Conservation (phyloP, 108 stramenopile genomes). For the Fragilaria radians region DNA sequence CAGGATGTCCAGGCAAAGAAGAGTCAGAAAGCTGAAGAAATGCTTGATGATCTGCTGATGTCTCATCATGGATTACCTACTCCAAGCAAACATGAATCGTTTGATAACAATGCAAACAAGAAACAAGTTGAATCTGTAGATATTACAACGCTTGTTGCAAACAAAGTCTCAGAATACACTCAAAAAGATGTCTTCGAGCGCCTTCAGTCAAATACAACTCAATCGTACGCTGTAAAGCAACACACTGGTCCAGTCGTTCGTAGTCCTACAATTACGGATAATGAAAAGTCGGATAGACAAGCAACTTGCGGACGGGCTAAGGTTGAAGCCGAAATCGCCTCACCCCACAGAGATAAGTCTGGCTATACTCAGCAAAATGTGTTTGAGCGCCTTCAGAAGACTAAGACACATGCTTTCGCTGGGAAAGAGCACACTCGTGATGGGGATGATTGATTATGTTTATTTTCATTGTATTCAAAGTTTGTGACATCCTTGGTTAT, state of each 20-base stretch:
- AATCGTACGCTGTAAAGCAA: conserved; percentile 47
- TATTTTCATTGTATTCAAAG: too few relatives aligned
- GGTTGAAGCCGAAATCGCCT: conserved; percentile 2
- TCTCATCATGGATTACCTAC: neutral
- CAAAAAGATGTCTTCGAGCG: conserved; percentile 60
- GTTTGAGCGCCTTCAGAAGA: conserved; percentile 44
- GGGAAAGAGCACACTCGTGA: conserved; percentile 12
- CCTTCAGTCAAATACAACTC: conserved; percentile 47
- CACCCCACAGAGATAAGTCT: conserved; percentile 10
- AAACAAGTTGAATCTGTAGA: neutral
- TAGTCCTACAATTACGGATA: neutral
- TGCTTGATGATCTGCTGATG: conserved; percentile 13
- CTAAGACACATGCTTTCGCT: conserved; percentile 28
- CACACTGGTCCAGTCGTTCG: neutral
- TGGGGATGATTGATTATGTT: neutral
- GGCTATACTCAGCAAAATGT: conserved; percentile 36
- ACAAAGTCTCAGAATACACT: conserved; percentile 21
- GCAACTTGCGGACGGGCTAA: neutral
- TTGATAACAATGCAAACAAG: conserved; percentile 8
- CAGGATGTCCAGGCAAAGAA: conserved; percentile 27
- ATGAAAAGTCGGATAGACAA: conserved; percentile 8
- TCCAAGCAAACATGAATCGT: neutral
- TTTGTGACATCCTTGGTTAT: too few relatives aligned
- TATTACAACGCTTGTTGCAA: neutral
- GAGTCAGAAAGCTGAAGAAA: conserved; percentile 15